A percentile compares a stretch with the other conserved stretches of the same genome.
Conservation (phyloP, 179 eudicot genomes). For the Carnegiea gigantea region DNA sequence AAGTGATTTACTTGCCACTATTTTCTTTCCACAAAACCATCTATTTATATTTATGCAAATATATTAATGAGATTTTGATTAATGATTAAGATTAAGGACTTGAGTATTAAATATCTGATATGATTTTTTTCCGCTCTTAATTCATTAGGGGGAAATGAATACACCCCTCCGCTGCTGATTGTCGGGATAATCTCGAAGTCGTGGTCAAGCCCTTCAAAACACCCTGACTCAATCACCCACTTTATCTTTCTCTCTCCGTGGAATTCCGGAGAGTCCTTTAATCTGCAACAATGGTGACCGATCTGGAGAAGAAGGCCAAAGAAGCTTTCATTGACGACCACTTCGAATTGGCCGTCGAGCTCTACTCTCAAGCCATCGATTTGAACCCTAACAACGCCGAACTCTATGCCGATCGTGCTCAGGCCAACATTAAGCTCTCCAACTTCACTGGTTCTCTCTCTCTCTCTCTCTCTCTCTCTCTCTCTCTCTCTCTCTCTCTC, state of each 20-base stretch:
- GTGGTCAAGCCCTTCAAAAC: no score
- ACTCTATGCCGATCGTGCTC: constrained; percentile 88
- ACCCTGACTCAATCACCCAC: no score
- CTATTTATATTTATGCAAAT: no score
- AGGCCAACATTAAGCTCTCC: constrained; percentile 79
- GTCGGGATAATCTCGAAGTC: no score
- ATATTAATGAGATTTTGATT: no score
- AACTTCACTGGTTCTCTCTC: constrained; percentile 62
- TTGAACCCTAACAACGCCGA: constrained; percentile 58
- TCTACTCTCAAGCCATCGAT: constrained; percentile 72
- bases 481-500: neutral
- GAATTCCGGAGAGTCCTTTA: neutral
- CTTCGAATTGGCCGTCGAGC: constrained; percentile 82
- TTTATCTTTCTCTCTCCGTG: neutral
- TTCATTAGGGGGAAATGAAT: no score
- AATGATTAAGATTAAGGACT: no score
- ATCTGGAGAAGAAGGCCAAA: constrained; percentile 63
- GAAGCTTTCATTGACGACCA: constrained; percentile 97
- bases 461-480: neutral
- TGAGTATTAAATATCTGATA: no score
- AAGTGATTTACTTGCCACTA: no score
- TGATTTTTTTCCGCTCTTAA: no score
- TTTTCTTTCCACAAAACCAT: no score
- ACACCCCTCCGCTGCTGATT: no score
- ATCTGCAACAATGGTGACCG: constrained; percentile 47